These are phyloP conservation scores for Allium sativum DNA, from an alignment of 106 monocot genomes.

Conservation along the genomic window DNA sequence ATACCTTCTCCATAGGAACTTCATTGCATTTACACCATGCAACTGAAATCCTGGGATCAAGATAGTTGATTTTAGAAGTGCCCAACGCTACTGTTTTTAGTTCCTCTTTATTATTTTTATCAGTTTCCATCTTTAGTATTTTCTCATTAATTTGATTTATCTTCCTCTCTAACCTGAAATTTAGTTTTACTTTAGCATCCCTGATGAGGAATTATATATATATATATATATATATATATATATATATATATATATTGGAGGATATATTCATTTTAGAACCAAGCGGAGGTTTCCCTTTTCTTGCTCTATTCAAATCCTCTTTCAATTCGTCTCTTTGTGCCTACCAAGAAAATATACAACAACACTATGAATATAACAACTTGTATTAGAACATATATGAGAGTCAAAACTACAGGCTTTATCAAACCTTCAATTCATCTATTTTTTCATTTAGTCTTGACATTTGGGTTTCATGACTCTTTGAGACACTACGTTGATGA, in stretches of 20 bases:
- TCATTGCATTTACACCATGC: conserved; percentile 96
- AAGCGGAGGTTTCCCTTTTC: conserved; percentile 63
- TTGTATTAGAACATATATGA: no score
- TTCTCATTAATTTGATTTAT: conserved; percentile 40
- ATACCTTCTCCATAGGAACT: conserved; percentile 95
- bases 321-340: conserved; percentile 53
- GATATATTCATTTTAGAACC: conserved; percentile 57
- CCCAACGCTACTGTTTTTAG: conserved; percentile 82
- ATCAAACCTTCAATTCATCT: conserved; percentile 59
- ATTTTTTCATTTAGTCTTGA: conserved; percentile 76
- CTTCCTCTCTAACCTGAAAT: conserved; percentile 68
- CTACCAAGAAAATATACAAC: conserved; percentile 10
- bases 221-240: no score
- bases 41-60: conserved; percentile 84
- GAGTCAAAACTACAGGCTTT: neutral
- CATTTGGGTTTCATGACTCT: conserved; percentile 88
- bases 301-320: conserved; percentile 63
- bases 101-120: conserved; percentile 66
- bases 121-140: conserved; percentile 75
- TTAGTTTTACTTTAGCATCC: neutral
- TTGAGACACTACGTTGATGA: conserved; percentile 87
- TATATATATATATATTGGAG: no score
- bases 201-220: neutral
- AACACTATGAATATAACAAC: no score
- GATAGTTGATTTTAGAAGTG: conserved; percentile 89